Percentiles rank a stretch among this genome's conserved stretches.
These are phyloP conservation scores for Xylona heveae DNA, from an alignment of 495 filamentous ascomycete genomes.

Conservation along the genomic window DNA sequence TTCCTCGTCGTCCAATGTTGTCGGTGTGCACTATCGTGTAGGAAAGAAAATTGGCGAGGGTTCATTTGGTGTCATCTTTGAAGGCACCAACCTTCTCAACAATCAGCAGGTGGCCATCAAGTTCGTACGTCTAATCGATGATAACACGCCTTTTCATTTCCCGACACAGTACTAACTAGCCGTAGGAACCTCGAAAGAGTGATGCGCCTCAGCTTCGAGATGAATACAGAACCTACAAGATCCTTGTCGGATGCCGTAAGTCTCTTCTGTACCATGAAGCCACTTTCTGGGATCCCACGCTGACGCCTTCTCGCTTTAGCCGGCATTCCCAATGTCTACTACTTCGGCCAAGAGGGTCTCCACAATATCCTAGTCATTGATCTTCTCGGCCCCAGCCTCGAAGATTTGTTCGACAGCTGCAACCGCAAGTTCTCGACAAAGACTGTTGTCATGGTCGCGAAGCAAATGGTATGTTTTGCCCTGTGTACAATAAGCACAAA, in stretches of 20 bases:
- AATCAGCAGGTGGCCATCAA: conserved; percentile 99
- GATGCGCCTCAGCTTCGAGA: conserved; percentile 95
- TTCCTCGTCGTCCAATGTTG: conserved; percentile 91
- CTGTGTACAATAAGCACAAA: neutral
- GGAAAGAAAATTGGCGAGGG: conserved; percentile 99
- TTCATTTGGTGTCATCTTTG: conserved; percentile 97
- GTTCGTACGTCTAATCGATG: conserved; percentile 48
- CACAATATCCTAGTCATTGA: conserved; percentile 99
- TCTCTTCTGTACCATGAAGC: conserved; percentile 18
- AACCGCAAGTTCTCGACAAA: conserved; percentile 88
- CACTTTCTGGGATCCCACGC: neutral
- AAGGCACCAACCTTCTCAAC: conserved; percentile 95
- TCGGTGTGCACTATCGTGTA: conserved; percentile 96
- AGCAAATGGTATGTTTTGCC: conserved; percentile 68
- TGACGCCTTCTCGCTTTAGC: conserved; percentile 28
- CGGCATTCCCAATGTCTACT: conserved; percentile 99
- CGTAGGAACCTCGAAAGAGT: conserved; percentile 89
- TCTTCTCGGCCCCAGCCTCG: conserved; percentile 82
- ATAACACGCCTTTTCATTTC: conserved; percentile 5
- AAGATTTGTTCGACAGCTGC: conserved; percentile 97
- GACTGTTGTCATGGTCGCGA: conserved; percentile 98
- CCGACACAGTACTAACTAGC: neutral
- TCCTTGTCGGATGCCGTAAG: conserved; percentile 96
- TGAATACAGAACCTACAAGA: conserved; percentile 99
- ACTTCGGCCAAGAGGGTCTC: conserved; percentile 96